Base-by-base conservation (phyloP, 2,329 filamentous ascomycete genomes). In the Parastagonospora avenae region DNA sequence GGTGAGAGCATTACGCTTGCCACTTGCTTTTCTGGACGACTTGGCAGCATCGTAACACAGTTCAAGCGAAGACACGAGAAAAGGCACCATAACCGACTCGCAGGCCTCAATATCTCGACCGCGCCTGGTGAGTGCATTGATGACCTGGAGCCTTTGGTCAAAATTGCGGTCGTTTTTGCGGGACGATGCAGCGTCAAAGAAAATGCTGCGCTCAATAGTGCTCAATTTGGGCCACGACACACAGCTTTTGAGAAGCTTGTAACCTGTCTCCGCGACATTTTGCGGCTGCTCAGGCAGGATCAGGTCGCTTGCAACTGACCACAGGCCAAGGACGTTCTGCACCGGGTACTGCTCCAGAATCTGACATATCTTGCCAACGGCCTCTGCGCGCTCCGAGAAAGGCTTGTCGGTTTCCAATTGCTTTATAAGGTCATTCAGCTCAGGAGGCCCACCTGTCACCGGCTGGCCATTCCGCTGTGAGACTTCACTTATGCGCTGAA, bases 61-160 rank as follows among this genome's bases (percentile, higher is more conserved):
- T 16, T 71, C 63, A 6, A 76, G 61, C 5, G 72, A 65, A 1
- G 54, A 55, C 19, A 68, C 46, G 7, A 76, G 50, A 42, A 74
- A 70, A 14, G 71, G 63, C 4, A 68, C 62, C 4, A 76, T 61
- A 14, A 60, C 59, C 5, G 67, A 60, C 50, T 76, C 73, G 53
- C 74, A 68, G 9, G 71, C 70, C 29, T 74, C 72, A 19, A 76
- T 60, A 37, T 75, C 68, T 28, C 72, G 68, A 2, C 74, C 74
- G 19, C 67, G 59, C 32, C 68, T 66, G 14, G 74, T 76, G 16
- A 76, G 66, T 2, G 63, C 68, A 24, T 61, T 59, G 32, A 76
- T 56, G 43, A 70, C 63, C n/a, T 72, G 57, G 11, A 76, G 66
- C 6, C 71, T 66, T 43, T 63, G 53, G 46, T 70, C 63, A 42